phyloP scores from a whole-genome alignment of 148 eudicot genomes.

The Rhododendron molle region DNA sequence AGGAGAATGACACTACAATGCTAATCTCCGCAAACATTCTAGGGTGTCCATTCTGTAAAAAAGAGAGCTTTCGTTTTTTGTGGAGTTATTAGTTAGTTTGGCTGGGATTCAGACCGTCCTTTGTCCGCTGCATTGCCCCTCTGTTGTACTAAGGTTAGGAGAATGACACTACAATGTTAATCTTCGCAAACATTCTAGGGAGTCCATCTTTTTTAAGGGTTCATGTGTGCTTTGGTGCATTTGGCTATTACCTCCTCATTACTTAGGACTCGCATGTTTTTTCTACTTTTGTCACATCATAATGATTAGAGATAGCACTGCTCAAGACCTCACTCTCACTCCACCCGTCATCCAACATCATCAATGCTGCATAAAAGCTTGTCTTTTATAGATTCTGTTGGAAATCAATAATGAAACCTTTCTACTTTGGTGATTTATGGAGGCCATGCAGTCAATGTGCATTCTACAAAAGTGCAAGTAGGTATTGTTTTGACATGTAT shows the following conservation, averaged over 20 bases:
- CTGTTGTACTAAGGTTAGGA: neutral
- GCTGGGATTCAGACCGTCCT: neutral
- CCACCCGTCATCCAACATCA: neutral
- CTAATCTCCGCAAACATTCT: too few relatives aligned
- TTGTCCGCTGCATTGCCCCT: neutral
- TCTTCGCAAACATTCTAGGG: neutral
- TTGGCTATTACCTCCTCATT: neutral
- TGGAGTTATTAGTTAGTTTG: neutral
- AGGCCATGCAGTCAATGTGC: neutral
- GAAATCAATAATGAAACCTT: neutral
- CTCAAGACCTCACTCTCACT: neutral
- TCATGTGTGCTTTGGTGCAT: neutral
- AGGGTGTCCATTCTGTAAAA: too few relatives aligned
- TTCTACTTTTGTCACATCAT: neutral
- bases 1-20: neutral
- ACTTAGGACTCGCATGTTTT: neutral
- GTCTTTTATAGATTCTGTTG: neutral
- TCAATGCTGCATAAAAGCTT: neutral
- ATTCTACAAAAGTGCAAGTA: neutral
- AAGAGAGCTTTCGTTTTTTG: neutral
- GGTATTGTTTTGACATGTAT: neutral
- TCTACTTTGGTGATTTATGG: neutral
- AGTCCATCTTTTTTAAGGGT: neutral
- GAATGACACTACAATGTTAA: neutral
- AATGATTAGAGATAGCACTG: neutral